phyloP scores from a whole-genome alignment of 805 yeast species.

The Monosporozyma aerobia region DNA sequence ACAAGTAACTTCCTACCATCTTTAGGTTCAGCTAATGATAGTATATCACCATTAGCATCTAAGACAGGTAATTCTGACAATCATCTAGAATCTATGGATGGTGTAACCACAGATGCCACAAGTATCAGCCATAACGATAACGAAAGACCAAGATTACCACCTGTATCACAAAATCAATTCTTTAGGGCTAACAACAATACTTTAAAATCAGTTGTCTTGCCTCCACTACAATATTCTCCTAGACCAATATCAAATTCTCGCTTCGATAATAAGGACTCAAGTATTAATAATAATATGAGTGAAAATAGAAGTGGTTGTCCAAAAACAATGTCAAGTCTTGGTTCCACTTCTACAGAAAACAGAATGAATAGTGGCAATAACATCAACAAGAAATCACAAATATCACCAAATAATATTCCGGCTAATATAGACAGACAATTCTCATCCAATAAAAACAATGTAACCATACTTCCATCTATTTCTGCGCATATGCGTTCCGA shows the following conservation, averaged over 20 bases:
- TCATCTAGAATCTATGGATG: not conserved
- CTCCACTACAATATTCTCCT: conserved; percentile 1
- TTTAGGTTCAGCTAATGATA: not conserved
- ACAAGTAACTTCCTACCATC: not conserved
- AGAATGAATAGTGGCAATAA: not conserved
- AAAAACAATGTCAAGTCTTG: not conserved
- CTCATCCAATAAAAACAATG: not conserved
- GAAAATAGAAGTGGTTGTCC: not conserved
- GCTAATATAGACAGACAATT: not conserved
- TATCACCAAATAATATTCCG: not conserved
- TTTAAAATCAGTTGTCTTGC: not conserved
- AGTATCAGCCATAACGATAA: not conserved
- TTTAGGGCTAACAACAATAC: not conserved
- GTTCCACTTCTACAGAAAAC: not conserved
- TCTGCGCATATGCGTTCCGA: not conserved
- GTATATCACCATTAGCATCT: not conserved
- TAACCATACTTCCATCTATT: not conserved
- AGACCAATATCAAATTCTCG: not conserved
- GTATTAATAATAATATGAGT: not conserved
- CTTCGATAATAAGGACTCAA: not conserved
- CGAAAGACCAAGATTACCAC: conserved; percentile 3
- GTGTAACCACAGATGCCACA: not conserved
- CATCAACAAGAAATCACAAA: not conserved
- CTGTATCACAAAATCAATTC: conserved; percentile 3
- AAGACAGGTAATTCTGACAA: not conserved